Base-by-base conservation (phyloP, 371 early-diverging fungal species). In the Furculomyces boomerangus region DNA sequence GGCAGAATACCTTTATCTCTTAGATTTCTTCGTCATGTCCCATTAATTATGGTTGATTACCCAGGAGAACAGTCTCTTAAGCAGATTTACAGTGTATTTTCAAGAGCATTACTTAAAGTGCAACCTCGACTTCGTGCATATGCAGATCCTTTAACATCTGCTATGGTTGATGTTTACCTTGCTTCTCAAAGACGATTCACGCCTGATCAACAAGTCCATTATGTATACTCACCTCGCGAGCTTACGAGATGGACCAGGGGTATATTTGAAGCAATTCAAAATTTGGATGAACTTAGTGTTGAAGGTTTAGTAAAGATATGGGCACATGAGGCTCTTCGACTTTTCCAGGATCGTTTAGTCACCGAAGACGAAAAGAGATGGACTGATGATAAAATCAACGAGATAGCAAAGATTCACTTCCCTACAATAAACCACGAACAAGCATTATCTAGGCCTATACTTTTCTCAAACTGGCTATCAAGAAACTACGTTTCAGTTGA, bases 171-270 rank as follows among this genome's bases (percentile, higher is more conserved):
- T 24, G 79, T 97, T 41, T 98, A 92, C 58, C 66, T 86, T 37
- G 70, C 75, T 50, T 93, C 93, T 2, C 95, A 97, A 68, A 70
- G 73, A 48, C 79, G 79, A 46, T 98, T 97, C 58, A 96, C 98
- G 1, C 85, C 93, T 0, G 94, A 95, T 70, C 86, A 83, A 55
- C 97, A 98, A 71, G 90, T 94, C 1, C 99, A 98, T 68, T 98
- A 97, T 61, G 87, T 98, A 58, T 98, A 97, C 70, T 90, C 90
- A 50, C 99, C 99, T 57, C 88, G 99, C 73, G 99, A 98, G 76
- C 75, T 98, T 63, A 95, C 97, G 0, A 82, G 99, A 39, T 98
- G 98, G 98, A 80, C 90, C 54, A 83, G 95, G 55, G 98, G 98
- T 67, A 92, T 98, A 37, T 90, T 79, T 65, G 95, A 94, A 65